Base-by-base conservation (phyloP, 768 basidiomycete species). In the Kwoniella dendrophila region DNA sequence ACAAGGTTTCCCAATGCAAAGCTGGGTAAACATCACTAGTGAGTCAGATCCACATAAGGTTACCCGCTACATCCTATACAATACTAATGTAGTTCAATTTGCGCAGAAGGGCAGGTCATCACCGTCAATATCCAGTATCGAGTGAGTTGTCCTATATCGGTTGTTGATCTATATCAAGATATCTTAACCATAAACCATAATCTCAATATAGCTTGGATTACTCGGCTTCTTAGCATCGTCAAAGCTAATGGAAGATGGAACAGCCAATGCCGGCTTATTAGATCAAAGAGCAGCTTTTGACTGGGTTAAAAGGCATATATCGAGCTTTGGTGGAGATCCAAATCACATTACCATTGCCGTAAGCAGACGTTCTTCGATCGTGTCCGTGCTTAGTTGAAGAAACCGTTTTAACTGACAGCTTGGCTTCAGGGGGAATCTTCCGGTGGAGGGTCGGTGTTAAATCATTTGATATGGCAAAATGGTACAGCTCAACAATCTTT, bases 1-100 rank as follows among this genome's bases (percentile, higher is more conserved):
- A 7, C 81, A 82, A 76, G 82, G 82, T 6, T 83, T 83, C 61
- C 83, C 83, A 0, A 68, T 83, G 63, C 81, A 82, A 61, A 81
- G 83, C 56, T 82, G 83, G 83, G 82, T 84, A 4, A 76, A 80
- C 4, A 50, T 63, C 30, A 66, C 64, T 12, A 57, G 65, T 66
- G 36, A 41, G 60, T 61, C 29, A 14, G 34, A 43, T 43, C 41
- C 12, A 43, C 7, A 43, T 43, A n/a, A n/a, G n/a, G 41, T 14
- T 27, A 12, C 16, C 58, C 34, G 1, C n/a, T 40, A 43, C 26
- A 33, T 1, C 12, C 16, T 43, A 38, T 36, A 36, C 26, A 3
- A 29, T 6, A n/a, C n/a, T n/a, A n/a, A n/a, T n/a, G n/a, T n/a
- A n/a, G n/a, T 30, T 7, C 8, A 43, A 11, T 8, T 43, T 4